Evolutionary conservation across 2,329 filamentous ascomycete genomes (phyloP), one percentile per base, ranked within the genome.

Genomic region (Talaromyces funiculosus): DNA sequence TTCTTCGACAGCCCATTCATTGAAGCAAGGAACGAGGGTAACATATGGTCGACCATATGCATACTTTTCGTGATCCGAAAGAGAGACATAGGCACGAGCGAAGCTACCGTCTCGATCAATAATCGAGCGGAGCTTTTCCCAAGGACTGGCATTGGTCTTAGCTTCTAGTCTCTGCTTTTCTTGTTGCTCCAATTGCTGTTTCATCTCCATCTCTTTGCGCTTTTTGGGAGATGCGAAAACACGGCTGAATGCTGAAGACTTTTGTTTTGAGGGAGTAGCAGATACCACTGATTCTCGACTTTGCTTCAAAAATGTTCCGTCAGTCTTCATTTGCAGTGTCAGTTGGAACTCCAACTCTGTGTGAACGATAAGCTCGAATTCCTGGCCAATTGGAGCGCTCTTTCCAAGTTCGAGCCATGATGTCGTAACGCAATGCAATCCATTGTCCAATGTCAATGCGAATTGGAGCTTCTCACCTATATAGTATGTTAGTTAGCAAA

Each of bases 291-390:
- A 70, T 63, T 78, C 66, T 51, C 76, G 74, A 16, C 73, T 69
- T 61, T 80, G 77, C 20, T 47, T 61, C 22, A 88, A 82, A 26
- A 87, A 86, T 5, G 90, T 90, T 70, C 92, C 90, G 66, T 92
- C 89, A 24, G 97, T 82, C 79, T 97, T 97, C 65, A 96, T 95
- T 67, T 97, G 96, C 14, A 99, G 84, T 0, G 94, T 97, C 40
- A 99, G 84, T 76, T 99, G 94, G 78, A 99, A 99, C 74, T 99
- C 94, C n/a, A 99, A 85, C 68, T 99, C 94, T 67, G 96, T 94
- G 54, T 95, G 88, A 26, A 99, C 94, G 33, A 97, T 92, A 47
- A 99, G 86, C 77, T 99, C 94, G 68, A 99, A 99, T 73, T 99
- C 94, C 71, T 99, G 94, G 6, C 93, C 94, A 67, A 99, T 97